These are phyloP conservation scores for Betula pendula DNA, from an alignment of 306 rosid species.

Conservation along the genomic window DNA sequence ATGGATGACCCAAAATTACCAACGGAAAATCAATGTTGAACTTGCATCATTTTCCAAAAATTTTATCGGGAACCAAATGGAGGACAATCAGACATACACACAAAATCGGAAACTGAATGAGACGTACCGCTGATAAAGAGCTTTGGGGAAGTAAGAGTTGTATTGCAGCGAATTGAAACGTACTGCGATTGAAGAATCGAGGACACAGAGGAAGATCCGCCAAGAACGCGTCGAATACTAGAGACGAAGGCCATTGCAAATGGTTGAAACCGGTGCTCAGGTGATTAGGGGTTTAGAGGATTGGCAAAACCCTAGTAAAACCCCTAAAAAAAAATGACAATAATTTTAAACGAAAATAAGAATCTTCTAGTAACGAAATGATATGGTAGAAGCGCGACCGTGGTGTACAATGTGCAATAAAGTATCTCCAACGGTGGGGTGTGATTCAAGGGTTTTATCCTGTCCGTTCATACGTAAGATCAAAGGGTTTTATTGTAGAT, in stretches of 20 bases:
- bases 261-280: neutral
- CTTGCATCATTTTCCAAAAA: neutral
- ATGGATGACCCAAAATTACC: neutral
- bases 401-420: neutral
- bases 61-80: neutral
- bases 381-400: neutral
- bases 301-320: conserved; percentile 19
- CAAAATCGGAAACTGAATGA: neutral
- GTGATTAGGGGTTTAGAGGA: neutral
- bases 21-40: neutral
- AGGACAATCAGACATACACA: neutral
- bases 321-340: neutral
- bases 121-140: conserved; percentile 71
- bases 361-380: neutral
- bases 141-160: conserved; percentile 81
- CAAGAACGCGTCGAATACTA: conserved; percentile 45
- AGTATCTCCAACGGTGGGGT: neutral
- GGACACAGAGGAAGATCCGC: conserved; percentile 32
- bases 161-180: conserved; percentile 46
- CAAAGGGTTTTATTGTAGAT: neutral
- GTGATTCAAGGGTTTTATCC: neutral
- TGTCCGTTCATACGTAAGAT: neutral
- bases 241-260: conserved; percentile 54
- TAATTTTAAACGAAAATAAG: neutral
- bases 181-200: conserved; percentile 44